These are phyloP conservation scores for Colletotrichum karsti DNA, from an alignment of 2,329 filamentous ascomycete genomes.

Conservation along the genomic window DNA sequence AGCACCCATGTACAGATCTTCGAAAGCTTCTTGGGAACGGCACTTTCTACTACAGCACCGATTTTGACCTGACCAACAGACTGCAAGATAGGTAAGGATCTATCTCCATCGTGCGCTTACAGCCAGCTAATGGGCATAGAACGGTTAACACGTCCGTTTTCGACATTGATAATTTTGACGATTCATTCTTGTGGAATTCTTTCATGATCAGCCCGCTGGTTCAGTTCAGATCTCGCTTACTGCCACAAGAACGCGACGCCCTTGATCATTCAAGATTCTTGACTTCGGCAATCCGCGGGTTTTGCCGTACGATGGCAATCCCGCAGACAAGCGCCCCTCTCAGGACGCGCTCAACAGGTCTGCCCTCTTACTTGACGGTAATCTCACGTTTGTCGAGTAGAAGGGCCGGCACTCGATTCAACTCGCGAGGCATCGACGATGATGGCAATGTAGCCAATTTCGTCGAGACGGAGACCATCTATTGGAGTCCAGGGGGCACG, in stretches of 20 bases:
- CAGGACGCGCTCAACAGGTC: slow-evolving; percentile 69
- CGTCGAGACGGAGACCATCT: slow-evolving; percentile 95
- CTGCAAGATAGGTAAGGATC: slow-evolving; percentile 79
- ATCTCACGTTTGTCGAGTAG: slow-evolving; percentile 92
- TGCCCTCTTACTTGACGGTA: slow-evolving; percentile 85
- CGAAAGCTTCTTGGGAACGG: slow-evolving; percentile 93
- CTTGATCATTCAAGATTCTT: slow-evolving; percentile 90
- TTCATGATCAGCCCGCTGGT: slow-evolving; percentile 97
- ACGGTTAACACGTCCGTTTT: slow-evolving; percentile 81
- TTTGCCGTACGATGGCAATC: slow-evolving; percentile 87
- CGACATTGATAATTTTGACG: slow-evolving; percentile 91
- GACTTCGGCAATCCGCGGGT: slow-evolving; percentile 93
- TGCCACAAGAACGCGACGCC: slow-evolving; percentile 76
- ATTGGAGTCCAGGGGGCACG: slow-evolving; percentile 80
- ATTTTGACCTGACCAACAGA: slow-evolving; percentile 95
- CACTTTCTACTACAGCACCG: slow-evolving; percentile 98
- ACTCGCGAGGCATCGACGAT: slow-evolving; percentile 96
- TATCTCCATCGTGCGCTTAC: slow-evolving; percentile 13
- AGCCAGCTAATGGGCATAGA: slow-evolving; percentile 49
- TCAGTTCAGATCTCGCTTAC: slow-evolving; percentile 84
- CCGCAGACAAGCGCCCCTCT: slow-evolving; percentile 80
- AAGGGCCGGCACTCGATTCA: slow-evolving; percentile 94
- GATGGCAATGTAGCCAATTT: slow-evolving; percentile 98
- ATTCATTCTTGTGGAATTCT: slow-evolving; percentile 95
- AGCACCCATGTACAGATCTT: slow-evolving; percentile 90